These are phyloP conservation scores for Candida freyschussii DNA, from an alignment of 1,139 yeast species.

Conservation along the genomic window DNA sequence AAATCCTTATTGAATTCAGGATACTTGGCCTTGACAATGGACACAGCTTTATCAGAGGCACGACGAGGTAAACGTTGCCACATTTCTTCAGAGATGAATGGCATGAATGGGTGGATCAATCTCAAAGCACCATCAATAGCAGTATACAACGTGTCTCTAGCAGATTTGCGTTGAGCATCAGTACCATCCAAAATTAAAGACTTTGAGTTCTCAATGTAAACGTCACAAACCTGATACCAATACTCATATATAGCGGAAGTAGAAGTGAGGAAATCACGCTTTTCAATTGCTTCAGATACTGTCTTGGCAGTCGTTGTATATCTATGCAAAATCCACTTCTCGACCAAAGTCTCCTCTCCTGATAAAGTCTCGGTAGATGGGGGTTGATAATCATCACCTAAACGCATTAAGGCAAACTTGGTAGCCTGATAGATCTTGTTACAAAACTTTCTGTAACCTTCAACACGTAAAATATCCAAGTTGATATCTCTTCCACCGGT, in stretches of 20 bases:
- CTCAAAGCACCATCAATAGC: conserved; percentile 88
- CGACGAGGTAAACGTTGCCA: conserved; percentile 98
- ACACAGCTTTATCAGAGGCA: conserved; percentile 57
- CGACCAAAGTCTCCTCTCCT: conserved; percentile 88
- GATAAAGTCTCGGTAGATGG: conserved; percentile 56
- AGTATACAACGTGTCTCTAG: conserved; percentile 90
- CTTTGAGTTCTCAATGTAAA: conserved; percentile 96
- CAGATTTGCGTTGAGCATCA: conserved; percentile 75
- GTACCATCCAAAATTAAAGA: conserved; percentile 88
- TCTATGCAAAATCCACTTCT: conserved; percentile 93
- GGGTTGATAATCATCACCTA: conserved; percentile 85
- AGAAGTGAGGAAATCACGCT: conserved; percentile 84
- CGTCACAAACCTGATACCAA: conserved; percentile 96
- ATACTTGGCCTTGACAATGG: conserved; percentile 78
- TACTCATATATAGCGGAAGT: conserved; percentile 85
- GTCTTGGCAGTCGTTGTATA: conserved; percentile 64
- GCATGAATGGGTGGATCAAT: conserved; percentile 97
- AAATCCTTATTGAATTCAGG: conserved; percentile 63
- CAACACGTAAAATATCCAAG: conserved; percentile 93
- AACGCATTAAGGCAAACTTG: conserved; percentile 88
- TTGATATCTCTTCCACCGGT: conserved; percentile 99
- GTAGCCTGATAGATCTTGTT: conserved; percentile 99
- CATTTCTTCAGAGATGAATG: conserved; percentile 93
- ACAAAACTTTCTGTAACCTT: conserved; percentile 99
- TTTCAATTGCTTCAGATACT: conserved; percentile 64